phyloP scores from a whole-genome alignment of 768 basidiomycete species.

The Leccinum subgranulosum region DNA sequence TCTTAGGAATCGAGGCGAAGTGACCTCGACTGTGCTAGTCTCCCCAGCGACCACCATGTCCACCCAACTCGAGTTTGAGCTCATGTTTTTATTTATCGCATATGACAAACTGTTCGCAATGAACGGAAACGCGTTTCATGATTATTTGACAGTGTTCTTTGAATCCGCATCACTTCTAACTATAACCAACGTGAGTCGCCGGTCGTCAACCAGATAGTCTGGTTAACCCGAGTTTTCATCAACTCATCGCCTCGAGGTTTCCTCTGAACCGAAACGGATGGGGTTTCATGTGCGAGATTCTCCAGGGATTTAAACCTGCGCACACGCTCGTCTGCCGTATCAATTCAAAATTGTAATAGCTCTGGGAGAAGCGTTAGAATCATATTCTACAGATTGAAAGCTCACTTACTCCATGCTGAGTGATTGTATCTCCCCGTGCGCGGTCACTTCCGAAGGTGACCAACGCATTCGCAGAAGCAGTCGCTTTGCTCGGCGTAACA shows the following conservation, averaged over 20 bases:
- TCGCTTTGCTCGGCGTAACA: constrained; percentile 15
- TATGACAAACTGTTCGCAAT: neutral
- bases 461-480: constrained; percentile 24
- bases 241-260: constrained; percentile 24
- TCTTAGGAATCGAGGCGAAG: neutral
- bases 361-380: constrained; percentile 2
- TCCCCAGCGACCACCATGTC: neutral
- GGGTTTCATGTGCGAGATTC: constrained; percentile 24
- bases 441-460: constrained; percentile 25
- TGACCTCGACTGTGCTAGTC: neutral
- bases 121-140: neutral
- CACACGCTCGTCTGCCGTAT: constrained; percentile 13
- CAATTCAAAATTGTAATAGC: constrained; percentile 26
- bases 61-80: neutral
- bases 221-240: constrained; percentile 1
- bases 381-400: neutral
- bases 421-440: constrained; percentile 20
- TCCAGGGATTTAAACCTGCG: constrained; percentile 21
- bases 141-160: neutral
- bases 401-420: constrained; percentile 23
- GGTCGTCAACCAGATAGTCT: neutral
- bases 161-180: neutral
- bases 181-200: neutral
- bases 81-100: neutral
- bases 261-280: constrained; percentile 30